phyloP scores from a whole-genome alignment of 1,284 basidiomycete genomes.

The Limonomyces culmigenus region DNA sequence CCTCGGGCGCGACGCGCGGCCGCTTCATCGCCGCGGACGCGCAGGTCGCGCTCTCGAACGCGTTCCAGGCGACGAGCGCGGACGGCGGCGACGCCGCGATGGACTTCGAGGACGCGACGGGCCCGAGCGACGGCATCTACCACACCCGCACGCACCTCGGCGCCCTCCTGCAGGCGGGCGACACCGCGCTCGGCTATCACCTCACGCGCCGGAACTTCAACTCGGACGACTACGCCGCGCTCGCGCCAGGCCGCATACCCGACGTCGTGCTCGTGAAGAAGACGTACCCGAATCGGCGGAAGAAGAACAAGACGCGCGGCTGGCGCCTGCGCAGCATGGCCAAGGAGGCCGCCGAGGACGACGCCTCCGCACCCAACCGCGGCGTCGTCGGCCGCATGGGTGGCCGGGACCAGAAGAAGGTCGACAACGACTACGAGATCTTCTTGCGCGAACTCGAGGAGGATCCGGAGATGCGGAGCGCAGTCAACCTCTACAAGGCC shows the following conservation, averaged over 20 bases:
- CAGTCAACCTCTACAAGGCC: slow-evolving; percentile 81
- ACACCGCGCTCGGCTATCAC: slow-evolving; percentile 85
- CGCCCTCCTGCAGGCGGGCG: slow-evolving; percentile 88
- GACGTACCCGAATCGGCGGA: slow-evolving; percentile 86
- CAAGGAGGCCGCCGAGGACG: slow-evolving; percentile 76
- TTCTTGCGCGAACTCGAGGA: slow-evolving; percentile 95
- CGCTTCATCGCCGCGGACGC: slow-evolving; percentile 84
- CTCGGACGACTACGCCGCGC: slow-evolving; percentile 68
- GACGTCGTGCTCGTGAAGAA: slow-evolving; percentile 93
- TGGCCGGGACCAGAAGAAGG: slow-evolving; percentile 83
- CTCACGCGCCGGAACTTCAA: slow-evolving; percentile 88
- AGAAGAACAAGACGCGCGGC: slow-evolving; percentile 72
- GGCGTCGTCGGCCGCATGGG: slow-evolving; percentile 84
- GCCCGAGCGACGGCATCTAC: slow-evolving; percentile 61
- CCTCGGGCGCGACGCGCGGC: slow-evolving; percentile 49
- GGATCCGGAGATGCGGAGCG: slow-evolving; percentile 82
- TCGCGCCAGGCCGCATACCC: slow-evolving; percentile 65
- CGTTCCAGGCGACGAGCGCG: slow-evolving; percentile 39
- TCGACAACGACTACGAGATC: slow-evolving; percentile 92
- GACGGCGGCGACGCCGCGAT: slow-evolving; percentile 29
- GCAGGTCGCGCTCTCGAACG: slow-evolving; percentile 79
- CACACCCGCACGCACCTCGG: slow-evolving; percentile 96
- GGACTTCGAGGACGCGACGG: slow-evolving; percentile 38
- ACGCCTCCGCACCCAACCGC: slow-evolving; percentile 42
- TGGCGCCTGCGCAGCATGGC: slow-evolving; percentile 93